Base-by-base conservation (phyloP, 208 protist genomes). In the Acanthamoeba healyi region DNA sequence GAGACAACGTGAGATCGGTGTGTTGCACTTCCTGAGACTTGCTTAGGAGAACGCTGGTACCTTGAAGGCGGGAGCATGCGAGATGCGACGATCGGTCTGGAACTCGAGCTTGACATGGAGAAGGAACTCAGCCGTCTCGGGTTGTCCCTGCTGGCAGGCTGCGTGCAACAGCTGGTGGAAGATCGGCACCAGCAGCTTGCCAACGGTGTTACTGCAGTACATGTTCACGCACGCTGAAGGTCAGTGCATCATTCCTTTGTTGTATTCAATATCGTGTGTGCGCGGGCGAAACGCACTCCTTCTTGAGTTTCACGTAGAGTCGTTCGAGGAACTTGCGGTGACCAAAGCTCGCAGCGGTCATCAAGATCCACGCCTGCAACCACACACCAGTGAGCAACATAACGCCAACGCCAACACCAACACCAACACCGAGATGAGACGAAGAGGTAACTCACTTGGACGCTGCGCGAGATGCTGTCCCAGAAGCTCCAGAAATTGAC, bases 321-420 rank as follows among this genome's bases (percentile, higher is more conserved):
- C 77, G 77, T 26, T 86, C 77, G 29, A 86, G 46, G 29, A 86
- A 58, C 46, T 38, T 58, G 40, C 77, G 77, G 34, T 86, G 77
- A 0, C 77, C 77, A 58, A 86, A 86, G 77, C 44, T 86, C 14
- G 77, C 77, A 6, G 77, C 77, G 26, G 77, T 86, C 77, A 86
- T 86, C 77, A 86, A 32, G 22, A 86, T 38, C 77, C 77, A 86
- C 34, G 77, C 77, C 77, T 86, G 29, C 44, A 9, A n/a, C n/a
- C 65, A 24, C 3, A 29, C 5, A 26, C 54, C 22, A 7, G 54
- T 61, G 54, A 22, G 14, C 22, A 61, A 22, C 22, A 36, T 0
- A 15, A 40, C 26, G n/a, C n/a, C n/a, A n/a, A n/a, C n/a, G n/a
- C n/a, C n/a, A n/a, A n/a, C n/a, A n/a, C n/a, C n/a, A n/a, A n/a